Base-by-base conservation (phyloP, 345 rosid genomes). In the Pseudoturritis turrita region DNA sequence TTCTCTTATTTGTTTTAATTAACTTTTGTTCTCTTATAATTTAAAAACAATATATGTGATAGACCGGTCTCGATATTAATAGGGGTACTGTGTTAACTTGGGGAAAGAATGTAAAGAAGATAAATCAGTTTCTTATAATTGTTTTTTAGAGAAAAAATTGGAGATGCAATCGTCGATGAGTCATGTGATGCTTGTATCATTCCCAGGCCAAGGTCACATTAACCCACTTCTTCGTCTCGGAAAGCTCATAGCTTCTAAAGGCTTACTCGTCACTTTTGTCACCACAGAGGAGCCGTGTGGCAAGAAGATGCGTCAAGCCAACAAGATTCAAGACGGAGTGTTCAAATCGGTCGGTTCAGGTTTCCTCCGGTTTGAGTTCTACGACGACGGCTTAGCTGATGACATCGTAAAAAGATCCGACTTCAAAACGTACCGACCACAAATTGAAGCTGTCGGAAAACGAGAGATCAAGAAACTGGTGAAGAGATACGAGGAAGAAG, bases 151-250 rank as follows among this genome's bases (percentile, higher is more conserved):
- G n/a, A n/a, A n/a, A n/a, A n/a, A n/a, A n/a, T n/a, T n/a, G 19
- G 65, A 60, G 49, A 52, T 52, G 36, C 19, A 28, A 26, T 26
- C 57, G 36, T 52, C 57, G 57, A 3, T 54, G 5, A 15, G 39
- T 61, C 96, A 89, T 70, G 83, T 89, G 4, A 54, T 90, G 52
- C 74, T 89, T 1, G 83, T 89, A 60, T 87, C 90, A 0, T 87
- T 87, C 78, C 83, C 85, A 0, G 90, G 81, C 37, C 92, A 89
- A 75, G 96, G 90, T 58, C 92, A 89, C 49, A 77, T 86, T 4
- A 89, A 76, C 78, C 91, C 93, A 5, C 81, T 86, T 10, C 85
- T 88, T 4, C 64, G 88, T 31, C 85, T 90, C 0, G 89, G 88
- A 49, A 84, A 83, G 67, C 79, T 76, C 17, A 81, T 89, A 4